These are phyloP conservation scores for Phaeophleospora eucalypticola DNA, from an alignment of 2,329 filamentous ascomycete genomes.

Conservation along the genomic window DNA sequence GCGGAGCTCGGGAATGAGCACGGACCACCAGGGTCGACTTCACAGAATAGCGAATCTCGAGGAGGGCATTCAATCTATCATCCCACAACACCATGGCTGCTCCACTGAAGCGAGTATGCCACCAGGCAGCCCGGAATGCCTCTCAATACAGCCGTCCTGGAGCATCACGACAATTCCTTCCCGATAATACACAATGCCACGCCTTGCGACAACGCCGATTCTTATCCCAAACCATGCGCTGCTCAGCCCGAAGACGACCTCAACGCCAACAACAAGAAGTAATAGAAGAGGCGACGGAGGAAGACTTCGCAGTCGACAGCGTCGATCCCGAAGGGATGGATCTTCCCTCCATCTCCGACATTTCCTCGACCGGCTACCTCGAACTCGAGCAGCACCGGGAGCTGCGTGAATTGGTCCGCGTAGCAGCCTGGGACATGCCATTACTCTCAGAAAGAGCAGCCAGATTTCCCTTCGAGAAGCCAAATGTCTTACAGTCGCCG, in stretches of 20 bases:
- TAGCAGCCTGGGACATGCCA: slow-evolving; percentile 95
- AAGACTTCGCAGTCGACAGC: slow-evolving; percentile 1
- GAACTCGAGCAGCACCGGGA: slow-evolving; percentile 88
- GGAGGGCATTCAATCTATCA: too few relatives aligned
- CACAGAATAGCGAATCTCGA: slow-evolving; percentile 1
- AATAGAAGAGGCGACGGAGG: slow-evolving; percentile 1
- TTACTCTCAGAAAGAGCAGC: slow-evolving; percentile 75
- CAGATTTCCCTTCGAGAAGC: slow-evolving; percentile 63
- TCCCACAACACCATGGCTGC: slow-evolving; percentile 23
- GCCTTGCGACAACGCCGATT: not conserved
- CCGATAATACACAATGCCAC: slow-evolving; percentile 11
- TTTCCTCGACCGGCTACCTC: slow-evolving; percentile 75
- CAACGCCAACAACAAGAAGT: not conserved
- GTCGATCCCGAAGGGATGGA: slow-evolving; percentile 14
- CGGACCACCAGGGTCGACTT: slow-evolving; percentile 15
- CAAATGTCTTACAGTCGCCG: slow-evolving; percentile 52
- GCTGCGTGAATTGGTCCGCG: slow-evolving; percentile 78
- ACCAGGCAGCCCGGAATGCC: slow-evolving; percentile 19
- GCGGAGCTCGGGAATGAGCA: slow-evolving; percentile 11
- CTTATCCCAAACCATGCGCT: not conserved
- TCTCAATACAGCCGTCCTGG: slow-evolving; percentile 13
- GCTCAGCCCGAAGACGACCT: not conserved
- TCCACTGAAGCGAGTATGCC: slow-evolving; percentile 29
- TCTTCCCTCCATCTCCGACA: slow-evolving; percentile 69
- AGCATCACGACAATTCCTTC: slow-evolving; percentile 1